Evolutionary conservation across 78 protist genomes (phyloP).

Genomic region (Cavenderia fasciculata): DNA sequence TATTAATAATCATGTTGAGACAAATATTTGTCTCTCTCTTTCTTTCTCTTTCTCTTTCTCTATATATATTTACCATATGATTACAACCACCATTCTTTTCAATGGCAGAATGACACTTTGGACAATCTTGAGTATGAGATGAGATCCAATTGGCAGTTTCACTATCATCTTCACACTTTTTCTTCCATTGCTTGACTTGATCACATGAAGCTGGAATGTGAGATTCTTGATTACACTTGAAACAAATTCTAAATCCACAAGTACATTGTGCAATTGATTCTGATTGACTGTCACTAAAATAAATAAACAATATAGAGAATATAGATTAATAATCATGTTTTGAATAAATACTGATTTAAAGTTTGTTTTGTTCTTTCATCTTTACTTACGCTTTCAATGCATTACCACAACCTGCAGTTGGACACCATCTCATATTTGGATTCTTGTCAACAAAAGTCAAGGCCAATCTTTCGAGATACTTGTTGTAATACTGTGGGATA

Average conservation of each 20-base stretch:
- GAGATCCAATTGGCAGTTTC: conserved; percentile 79
- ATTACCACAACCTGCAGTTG: conserved; percentile 47
- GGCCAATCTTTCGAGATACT: conserved; percentile 52
- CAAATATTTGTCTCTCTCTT: no score
- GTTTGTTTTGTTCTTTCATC: neutral
- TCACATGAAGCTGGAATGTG: conserved; percentile 74
- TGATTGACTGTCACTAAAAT: conserved; percentile 35
- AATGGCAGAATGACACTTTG: conserved; percentile 65
- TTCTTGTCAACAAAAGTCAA: conserved; percentile 67
- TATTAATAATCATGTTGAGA: no score
- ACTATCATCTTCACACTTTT: conserved; percentile 75
- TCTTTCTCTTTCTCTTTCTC: neutral
- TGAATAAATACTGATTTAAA: neutral
- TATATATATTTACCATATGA: conserved; percentile 68
- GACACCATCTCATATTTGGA: conserved; percentile 78
- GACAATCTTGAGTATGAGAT: conserved; percentile 80
- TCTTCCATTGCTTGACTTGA: conserved; percentile 63
- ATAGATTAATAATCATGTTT: neutral
- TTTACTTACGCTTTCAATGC: conserved; percentile 38
- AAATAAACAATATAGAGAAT: neutral
- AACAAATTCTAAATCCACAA: conserved; percentile 76
- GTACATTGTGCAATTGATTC: conserved; percentile 64
- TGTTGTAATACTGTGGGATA: conserved; percentile 15
- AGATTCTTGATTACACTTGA: conserved; percentile 77
- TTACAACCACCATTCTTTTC: conserved; percentile 89